Evolutionary conservation across 495 filamentous ascomycete species (phyloP).

Genomic region (Hyaloscypha hepaticicola): DNA sequence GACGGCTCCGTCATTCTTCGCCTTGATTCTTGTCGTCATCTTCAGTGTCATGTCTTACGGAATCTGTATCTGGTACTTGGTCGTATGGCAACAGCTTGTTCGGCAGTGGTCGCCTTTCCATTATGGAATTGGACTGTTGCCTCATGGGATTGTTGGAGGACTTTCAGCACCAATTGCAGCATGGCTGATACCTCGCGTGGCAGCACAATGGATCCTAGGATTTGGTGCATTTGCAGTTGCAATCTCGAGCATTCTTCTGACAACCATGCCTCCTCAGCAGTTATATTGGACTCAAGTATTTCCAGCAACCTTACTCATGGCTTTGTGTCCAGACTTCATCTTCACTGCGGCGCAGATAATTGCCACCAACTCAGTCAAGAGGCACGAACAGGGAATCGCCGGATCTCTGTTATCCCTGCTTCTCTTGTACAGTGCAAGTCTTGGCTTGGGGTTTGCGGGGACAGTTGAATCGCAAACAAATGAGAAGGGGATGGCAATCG

Average conservation of each 20-base stretch:
- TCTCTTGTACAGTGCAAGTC: slow-evolving; percentile 47
- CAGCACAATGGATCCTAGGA: slow-evolving; percentile 52
- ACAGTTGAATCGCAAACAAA: slow-evolving; percentile 43
- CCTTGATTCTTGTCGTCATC: slow-evolving; percentile 47
- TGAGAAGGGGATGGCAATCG: slow-evolving; percentile 27
- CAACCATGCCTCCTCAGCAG: slow-evolving; percentile 49
- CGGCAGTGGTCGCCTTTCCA: slow-evolving; percentile 46
- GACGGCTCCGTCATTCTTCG: slow-evolving; percentile 47
- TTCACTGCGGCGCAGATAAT: slow-evolving; percentile 55
- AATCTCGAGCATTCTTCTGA: slow-evolving; percentile 41
- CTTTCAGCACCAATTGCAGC: slow-evolving; percentile 39
- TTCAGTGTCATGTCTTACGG: slow-evolving; percentile 53
- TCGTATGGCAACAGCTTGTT: slow-evolving; percentile 46
- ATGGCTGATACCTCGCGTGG: slow-evolving; percentile 47
- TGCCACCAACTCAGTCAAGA: slow-evolving; percentile 49
- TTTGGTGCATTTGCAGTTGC: slow-evolving; percentile 44
- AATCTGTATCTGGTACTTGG: slow-evolving; percentile 48
- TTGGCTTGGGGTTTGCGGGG: slow-evolving; percentile 51
- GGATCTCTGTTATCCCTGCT: slow-evolving; percentile 48
- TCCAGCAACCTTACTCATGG: slow-evolving; percentile 44
- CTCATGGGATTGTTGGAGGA: slow-evolving; percentile 40
- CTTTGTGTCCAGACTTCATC: slow-evolving; percentile 51
- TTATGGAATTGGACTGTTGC: slow-evolving; percentile 43
- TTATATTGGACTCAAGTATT: slow-evolving; percentile 53
- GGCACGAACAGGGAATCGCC: slow-evolving; percentile 51